Evolutionary conservation across 140 eudicot species (phyloP), one percentile per base, ranked within the genome.

Genomic region (Stevia rebaudiana): DNA sequence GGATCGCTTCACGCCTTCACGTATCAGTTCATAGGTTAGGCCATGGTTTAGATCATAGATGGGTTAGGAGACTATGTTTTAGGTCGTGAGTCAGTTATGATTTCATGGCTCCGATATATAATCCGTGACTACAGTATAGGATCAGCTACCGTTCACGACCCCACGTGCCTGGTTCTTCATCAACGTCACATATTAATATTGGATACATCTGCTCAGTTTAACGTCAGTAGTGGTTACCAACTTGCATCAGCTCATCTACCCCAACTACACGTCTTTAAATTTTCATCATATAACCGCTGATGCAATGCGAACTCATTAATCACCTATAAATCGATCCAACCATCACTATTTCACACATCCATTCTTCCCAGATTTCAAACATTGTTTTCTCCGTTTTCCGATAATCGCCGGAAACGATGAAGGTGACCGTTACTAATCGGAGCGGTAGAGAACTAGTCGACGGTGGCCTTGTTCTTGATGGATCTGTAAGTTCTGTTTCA

Each of bases 371-470:
- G 8, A 17, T 40, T 31, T 17, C 3, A 17, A n/a, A 2, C 70
- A 51, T 73, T 33, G 78, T 43, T 33, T 56, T 65, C 78, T 74
- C 73, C 53, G 78, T 21, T 60, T 47, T 9, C 44, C 41, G 28
- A 57, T n/a, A n/a, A n/a, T 48, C 54, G 25, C 13, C 54, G 54
- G 25, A 30, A 44, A 80, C 69, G 37, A 91, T 91, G 98, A 91
- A 91, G 95, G 89, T 91, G 4, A 40, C 74, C 21, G 88, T 91
- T 31, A 76, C 76, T 39, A 84, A 95, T 7, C 91, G 96, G 35
- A 87, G 98, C 72, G 98, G 98, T 25, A 73, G 81, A 65, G 98
- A 91, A 8, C 54, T 92, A 55, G 43, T 88, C 76, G 81, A 81
- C 72, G 99, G 97, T 15, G 96, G 95, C 23, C 84, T 92, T 57